These are phyloP conservation scores for Beta macrorhiza DNA, from an alignment of 179 eudicot species.

Conservation along the genomic window DNA sequence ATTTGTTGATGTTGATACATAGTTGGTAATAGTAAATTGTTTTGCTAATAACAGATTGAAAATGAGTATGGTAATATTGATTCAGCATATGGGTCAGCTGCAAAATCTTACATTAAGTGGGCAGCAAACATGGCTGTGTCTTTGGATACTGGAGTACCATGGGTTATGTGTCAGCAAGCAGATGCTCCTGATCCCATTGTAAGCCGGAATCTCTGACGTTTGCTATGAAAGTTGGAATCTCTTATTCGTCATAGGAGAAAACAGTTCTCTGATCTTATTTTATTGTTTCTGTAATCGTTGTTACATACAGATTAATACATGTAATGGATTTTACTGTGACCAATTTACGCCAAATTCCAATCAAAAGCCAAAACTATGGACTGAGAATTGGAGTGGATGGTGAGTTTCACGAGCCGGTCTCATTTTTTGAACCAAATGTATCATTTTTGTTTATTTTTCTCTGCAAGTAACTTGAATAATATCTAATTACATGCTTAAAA, in stretches of 20 bases:
- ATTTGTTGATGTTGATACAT: neutral
- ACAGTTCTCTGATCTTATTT: neutral
- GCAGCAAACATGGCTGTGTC: conserved; percentile 95
- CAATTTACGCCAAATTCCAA: conserved; percentile 64
- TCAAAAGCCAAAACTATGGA: conserved; percentile 73
- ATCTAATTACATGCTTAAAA: neutral
- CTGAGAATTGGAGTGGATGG: conserved; percentile 91
- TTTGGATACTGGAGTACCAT: conserved; percentile 93
- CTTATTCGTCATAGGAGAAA: too few relatives aligned
- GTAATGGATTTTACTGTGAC: conserved; percentile 84
- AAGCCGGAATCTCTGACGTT: conserved; percentile 25
- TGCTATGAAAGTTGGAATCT: neutral
- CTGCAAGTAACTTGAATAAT: neutral
- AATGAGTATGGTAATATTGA: conserved; percentile 91
- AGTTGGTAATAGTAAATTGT: neutral
- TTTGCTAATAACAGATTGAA: conserved; percentile 57
- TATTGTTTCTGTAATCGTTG: neutral
- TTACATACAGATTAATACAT: conserved; percentile 67
- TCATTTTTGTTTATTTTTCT: neutral
- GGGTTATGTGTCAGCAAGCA: conserved; percentile 95
- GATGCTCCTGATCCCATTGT: conserved; percentile 94
- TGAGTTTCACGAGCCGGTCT: conserved; percentile 25
- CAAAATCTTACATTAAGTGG: conserved; percentile 74
- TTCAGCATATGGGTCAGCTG: conserved; percentile 54
- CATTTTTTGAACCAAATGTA: neutral